Evolutionary conservation across 257 asterid species (phyloP).

Genomic region (Solanum virginianum): DNA sequence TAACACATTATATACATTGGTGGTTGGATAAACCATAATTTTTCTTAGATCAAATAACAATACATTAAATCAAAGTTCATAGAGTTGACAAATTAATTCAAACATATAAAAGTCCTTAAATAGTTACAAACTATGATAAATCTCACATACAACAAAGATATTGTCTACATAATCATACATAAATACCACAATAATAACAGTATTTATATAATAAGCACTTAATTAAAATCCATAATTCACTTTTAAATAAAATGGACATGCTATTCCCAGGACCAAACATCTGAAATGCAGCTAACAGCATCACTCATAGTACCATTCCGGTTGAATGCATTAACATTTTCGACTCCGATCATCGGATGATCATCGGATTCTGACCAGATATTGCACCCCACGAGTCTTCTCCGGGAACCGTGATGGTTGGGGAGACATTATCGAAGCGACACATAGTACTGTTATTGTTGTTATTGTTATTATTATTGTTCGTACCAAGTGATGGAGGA

Average conservation of each 20-base stretch:
- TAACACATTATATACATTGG: not conserved
- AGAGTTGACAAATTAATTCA: not conserved
- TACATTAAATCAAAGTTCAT: not conserved
- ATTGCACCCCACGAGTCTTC: conserved; percentile 20
- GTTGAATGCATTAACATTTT: conserved; percentile 17
- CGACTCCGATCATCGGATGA: conserved; percentile 6
- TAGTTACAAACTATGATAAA: not conserved
- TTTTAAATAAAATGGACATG: conserved; percentile 19
- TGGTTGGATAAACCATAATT: not conserved
- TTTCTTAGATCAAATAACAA: not conserved
- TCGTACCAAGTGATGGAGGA: conserved; percentile 23
- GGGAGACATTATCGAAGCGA: conserved; percentile 25
- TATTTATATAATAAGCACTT: not conserved
- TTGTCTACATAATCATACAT: not conserved
- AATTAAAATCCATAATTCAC: not conserved
- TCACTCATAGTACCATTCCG: conserved; percentile 26
- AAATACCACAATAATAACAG: not conserved
- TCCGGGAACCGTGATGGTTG: conserved; percentile 17
- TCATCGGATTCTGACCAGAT: conserved; percentile 9
- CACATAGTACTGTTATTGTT: conserved; percentile 5
- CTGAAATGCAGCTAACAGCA: conserved; percentile 22
- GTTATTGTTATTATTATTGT: not conserved
- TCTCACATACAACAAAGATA: not conserved
- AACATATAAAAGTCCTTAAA: not conserved
- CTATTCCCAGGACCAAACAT: conserved; percentile 53